Base-by-base conservation (phyloP, 2,329 filamentous ascomycete species). In the Nemania sp. region DNA sequence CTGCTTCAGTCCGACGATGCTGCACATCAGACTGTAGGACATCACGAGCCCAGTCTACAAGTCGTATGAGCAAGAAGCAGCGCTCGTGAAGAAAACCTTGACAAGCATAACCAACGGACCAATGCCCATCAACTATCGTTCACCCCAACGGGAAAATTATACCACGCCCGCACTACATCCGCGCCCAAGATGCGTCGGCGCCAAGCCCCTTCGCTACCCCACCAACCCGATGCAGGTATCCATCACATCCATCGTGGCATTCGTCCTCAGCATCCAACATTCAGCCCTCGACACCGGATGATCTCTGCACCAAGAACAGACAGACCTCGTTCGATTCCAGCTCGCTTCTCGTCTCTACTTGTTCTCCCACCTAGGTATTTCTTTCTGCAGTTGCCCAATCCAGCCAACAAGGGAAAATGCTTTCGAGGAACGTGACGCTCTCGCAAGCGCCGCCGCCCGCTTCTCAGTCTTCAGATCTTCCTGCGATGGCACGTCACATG, bases 221-320 rank as follows among this genome's bases (percentile, higher is more conserved):
- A 44, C 46, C 46, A 39, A 34, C n/a, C 46, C 31, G 31, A 24
- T 34, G 46, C 33, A 49, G n/a, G n/a, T n/a, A 40, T 33, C 41
- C 52, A 34, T 34, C 23, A 30, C 20, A 24, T 37, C 28, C 26
- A 43, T 46, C 46, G 44, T 36, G 30, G 41, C 46, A 46, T 46
- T 49, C n/a, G n/a, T n/a, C n/a, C n/a, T n/a, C n/a, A n/a, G n/a
- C n/a, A n/a, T n/a, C n/a, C n/a, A n/a, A n/a, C n/a, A n/a, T n/a
- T n/a, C 52, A 49, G 52, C 34, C 46, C 46, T 50, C 33, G 46
- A 49, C 49, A 54, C 52, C 52, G 52, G 49, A 54, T 40, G 52
- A 54, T 54, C 52, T 49, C 40, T 50, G 22, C 28, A 49, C 30
- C 31, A 34, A 15, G n/a, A 34, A 3, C 6, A 34, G 31, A 14